Conservation (phyloP, 129 eudicot genomes). For the Daucus carota region DH1_v3.0 NC_030381.2:47108501-47109000, state of each 20-base stretch:
- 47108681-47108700: not conserved
- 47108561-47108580: not conserved
- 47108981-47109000: constrained; percentile 87
- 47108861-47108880: not conserved
- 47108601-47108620: not conserved
- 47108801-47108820: no score
- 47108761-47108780: no score
- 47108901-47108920: not conserved
- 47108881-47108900: no score
- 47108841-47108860: not conserved
- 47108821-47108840: no score
- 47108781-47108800: no score
- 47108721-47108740: no score
- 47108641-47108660: not conserved
- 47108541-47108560: not conserved
- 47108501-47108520: not conserved
- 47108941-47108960: not conserved
- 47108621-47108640: not conserved
- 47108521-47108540: no score
- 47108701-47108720: not conserved
- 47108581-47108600: not conserved
- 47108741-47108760: no score
- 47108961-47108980: constrained; percentile 37
- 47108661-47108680: not conserved
- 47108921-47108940: not conserved